These are phyloP conservation scores for Xylaria digitata DNA, from an alignment of 2,329 filamentous ascomycete genomes.

Conservation along the genomic window DNA sequence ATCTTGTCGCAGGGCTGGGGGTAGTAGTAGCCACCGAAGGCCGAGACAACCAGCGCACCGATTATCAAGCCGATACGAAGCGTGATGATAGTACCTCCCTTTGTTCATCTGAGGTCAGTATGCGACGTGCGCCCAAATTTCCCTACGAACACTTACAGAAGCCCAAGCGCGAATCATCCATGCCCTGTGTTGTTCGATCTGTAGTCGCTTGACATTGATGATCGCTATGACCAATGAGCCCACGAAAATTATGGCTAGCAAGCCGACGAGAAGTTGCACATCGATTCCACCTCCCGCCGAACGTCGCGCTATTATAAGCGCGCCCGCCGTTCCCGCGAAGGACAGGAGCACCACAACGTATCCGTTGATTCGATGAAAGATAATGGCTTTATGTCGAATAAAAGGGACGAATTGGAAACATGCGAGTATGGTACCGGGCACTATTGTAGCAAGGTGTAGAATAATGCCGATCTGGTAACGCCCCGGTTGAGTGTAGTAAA, in stretches of 20 bases:
- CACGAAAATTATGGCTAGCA: slow-evolving; percentile 59
- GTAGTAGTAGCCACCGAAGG: slow-evolving; percentile 42
- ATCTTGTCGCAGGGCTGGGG: slow-evolving; percentile 61
- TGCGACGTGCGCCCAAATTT: not conserved
- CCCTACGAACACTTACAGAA: slow-evolving; percentile 52
- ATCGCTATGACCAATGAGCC: slow-evolving; percentile 59
- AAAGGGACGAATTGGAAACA: slow-evolving; percentile 62
- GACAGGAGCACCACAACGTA: slow-evolving; percentile 65
- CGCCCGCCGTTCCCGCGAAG: slow-evolving; percentile 58
- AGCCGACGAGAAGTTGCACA: slow-evolving; percentile 58
- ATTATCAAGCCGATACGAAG: slow-evolving; percentile 61
- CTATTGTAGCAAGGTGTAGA: slow-evolving; percentile 58
- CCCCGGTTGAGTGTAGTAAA: slow-evolving; percentile 50
- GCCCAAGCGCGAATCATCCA: slow-evolving; percentile 72
- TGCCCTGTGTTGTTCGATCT: slow-evolving; percentile 71
- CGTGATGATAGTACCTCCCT: slow-evolving; percentile 65
- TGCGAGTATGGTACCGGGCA: slow-evolving; percentile 59
- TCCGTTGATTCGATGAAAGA: slow-evolving; percentile 71
- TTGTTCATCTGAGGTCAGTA: not conserved
- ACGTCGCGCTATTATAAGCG: slow-evolving; percentile 63
- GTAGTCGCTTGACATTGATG: slow-evolving; percentile 68
- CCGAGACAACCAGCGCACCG: slow-evolving; percentile 39
- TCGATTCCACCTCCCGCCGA: slow-evolving; percentile 66
- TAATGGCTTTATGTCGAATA: slow-evolving; percentile 59
- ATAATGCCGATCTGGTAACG: slow-evolving; percentile 56